These are phyloP conservation scores for Lasiodiplodia hormozganensis DNA, from an alignment of 2,329 filamentous ascomycete species.

Conservation along the genomic window DNA sequence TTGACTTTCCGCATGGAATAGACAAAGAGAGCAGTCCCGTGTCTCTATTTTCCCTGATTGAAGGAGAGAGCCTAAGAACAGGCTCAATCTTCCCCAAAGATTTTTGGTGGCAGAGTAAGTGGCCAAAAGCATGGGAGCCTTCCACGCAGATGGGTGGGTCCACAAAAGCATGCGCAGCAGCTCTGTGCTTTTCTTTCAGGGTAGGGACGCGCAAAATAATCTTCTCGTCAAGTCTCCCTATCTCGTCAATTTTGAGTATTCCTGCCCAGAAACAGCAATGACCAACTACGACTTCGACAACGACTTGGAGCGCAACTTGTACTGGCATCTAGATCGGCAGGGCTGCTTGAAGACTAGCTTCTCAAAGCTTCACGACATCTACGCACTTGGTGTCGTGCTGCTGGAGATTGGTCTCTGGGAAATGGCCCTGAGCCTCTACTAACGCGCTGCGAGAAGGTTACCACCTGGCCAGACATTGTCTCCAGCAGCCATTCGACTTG, in stretches of 20 bases:
- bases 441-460: too few species aligned
- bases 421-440: too few species aligned
- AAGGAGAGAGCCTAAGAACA: too few species aligned
- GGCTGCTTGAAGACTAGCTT: slow-evolving; percentile 40
- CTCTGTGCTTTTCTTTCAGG: slow-evolving; percentile 31
- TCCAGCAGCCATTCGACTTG: not conserved
- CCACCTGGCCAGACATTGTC: too few species aligned
- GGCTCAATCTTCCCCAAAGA: too few species aligned
- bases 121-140: not conserved
- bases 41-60: too few species aligned
- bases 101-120: too few species aligned
- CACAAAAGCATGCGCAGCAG: slow-evolving; percentile 33
- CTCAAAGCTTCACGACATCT: slow-evolving; percentile 45
- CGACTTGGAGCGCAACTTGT: slow-evolving; percentile 30
- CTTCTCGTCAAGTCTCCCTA: not conserved
- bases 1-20: too few species aligned
- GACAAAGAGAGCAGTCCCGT: too few species aligned
- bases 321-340: slow-evolving; percentile 44
- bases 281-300: slow-evolving; percentile 28
- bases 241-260: not conserved
- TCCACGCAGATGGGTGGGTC: slow-evolving; percentile 5
- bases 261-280: slow-evolving; percentile 29
- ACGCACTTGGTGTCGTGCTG: slow-evolving; percentile 48
- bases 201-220: not conserved
- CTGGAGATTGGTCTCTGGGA: slow-evolving; percentile 43